Evolutionary conservation across 495 filamentous ascomycete genomes (phyloP), one percentile per base, ranked within the genome.

Genomic region (Podospora anserina): DNA sequence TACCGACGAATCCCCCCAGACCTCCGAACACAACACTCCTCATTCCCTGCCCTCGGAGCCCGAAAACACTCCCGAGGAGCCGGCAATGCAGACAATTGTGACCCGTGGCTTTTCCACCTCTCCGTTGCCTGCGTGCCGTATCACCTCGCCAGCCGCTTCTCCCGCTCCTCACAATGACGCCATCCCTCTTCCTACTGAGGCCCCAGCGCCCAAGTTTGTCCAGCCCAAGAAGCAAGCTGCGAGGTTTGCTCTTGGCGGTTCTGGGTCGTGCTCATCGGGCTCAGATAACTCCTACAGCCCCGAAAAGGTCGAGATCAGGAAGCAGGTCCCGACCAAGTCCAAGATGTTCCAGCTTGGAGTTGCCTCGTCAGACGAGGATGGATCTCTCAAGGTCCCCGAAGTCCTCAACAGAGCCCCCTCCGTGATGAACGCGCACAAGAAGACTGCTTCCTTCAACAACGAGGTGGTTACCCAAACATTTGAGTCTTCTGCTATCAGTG

Each of bases 61-160:
- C 7, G 61, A 63, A 15, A 15, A 19, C 6, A 32, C 18, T 19
- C 61, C 60, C 78, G 78, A 68, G 81, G 76, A 65, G 66, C 76
- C 39, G 28, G 68, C 61, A 65, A 79, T 72, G 64, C 72, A 88
- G 56, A 56, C 88, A 0, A 90, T 91, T 65, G 84, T 97, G 60
- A 88, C 96, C 65, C 89, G 92, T 67, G 95, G 94, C 23, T 99
- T 98, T 78, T 92, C 91, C 0, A 92, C 91, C 5, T 89, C 90
- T 20, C 86, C 89, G 56, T 84, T 92, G 16, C 90, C 92, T 2
- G 89, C 89, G 0, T 91, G 75, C 72, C 79, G 73, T 20, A 72
- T 71, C 65, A 72, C 72, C 6, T 72, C 75, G 9, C 77, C 73
- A 9, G 67, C 73, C 2, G 61, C 67, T 3, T 72, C 73, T 16